Conservation (phyloP, 75 land plant species). For the Gnetum montanum region DNA sequence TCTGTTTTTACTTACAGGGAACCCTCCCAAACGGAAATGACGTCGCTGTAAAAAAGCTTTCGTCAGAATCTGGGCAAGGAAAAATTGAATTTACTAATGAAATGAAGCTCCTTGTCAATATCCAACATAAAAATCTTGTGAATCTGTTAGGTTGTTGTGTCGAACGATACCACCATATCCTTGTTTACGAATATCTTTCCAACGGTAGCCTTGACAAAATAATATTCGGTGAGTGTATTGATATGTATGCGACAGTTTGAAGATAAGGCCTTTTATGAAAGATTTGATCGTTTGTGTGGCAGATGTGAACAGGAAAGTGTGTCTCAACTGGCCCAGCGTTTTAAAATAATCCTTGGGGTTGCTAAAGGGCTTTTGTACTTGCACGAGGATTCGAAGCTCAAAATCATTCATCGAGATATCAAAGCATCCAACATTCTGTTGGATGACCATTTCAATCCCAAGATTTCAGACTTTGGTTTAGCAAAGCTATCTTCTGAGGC, state of each 20-base stretch:
- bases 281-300: neutral
- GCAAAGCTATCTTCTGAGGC: conserved; percentile 10
- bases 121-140: too few relatives aligned
- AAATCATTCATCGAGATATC: conserved; percentile 9
- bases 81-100: conserved; percentile 53
- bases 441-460: conserved; percentile 3
- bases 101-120: conserved; percentile 38
- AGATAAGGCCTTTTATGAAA: conserved; percentile 6
- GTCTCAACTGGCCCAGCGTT: too few relatives aligned
- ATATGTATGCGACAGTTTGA: too few relatives aligned
- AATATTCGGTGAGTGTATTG: too few relatives aligned
- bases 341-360: too few relatives aligned
- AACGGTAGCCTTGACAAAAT: too few relatives aligned
- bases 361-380: too few relatives aligned
- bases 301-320: too few relatives aligned
- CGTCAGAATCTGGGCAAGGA: conserved; percentile 39
- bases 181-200: too few relatives aligned
- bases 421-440: conserved; percentile 7
- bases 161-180: conserved; percentile 45
- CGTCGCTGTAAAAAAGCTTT: conserved; percentile 55
- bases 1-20: conserved; percentile 30
- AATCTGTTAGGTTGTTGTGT: conserved; percentile 52
- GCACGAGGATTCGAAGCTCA: neutral
- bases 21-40: conserved; percentile 20
- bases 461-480: conserved; percentile 10